Conservation (phyloP, 2,329 filamentous ascomycete species). For the Fusarium tjaetaba region DNA sequence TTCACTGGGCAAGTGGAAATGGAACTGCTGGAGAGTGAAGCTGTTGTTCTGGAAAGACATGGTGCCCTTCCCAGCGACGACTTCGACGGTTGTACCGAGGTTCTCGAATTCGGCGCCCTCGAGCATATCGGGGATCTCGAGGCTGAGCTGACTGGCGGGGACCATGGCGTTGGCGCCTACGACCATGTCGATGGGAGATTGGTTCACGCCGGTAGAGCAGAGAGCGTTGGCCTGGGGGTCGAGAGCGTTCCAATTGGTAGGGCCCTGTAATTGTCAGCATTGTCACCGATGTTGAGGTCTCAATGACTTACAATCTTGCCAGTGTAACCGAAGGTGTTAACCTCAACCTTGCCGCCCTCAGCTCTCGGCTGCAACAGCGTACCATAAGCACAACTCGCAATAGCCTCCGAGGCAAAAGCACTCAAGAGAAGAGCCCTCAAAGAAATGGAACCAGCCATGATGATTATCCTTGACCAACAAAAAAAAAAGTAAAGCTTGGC, state of each 20-base stretch:
- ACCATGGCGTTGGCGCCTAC: constrained; percentile 40
- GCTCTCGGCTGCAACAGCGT: constrained; percentile 49
- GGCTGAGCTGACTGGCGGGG: constrained; percentile 46
- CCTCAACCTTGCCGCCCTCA: constrained; percentile 44
- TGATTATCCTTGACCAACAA: background rate
- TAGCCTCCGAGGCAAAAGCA: constrained; percentile 20
- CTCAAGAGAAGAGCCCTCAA: constrained; percentile 16
- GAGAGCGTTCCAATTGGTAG: constrained; percentile 62
- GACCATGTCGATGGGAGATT: constrained; percentile 66
- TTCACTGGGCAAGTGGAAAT: constrained; percentile 70
- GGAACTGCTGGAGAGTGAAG: constrained; percentile 64
- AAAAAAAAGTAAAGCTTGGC: background rate
- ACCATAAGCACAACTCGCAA: constrained; percentile 54
- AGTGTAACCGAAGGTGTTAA: constrained; percentile 50
- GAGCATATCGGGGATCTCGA: constrained; percentile 50
- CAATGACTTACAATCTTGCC: background rate
- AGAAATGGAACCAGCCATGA: constrained; percentile 26
- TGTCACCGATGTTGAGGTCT: too few relatives aligned
- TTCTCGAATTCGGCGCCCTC: constrained; percentile 59
- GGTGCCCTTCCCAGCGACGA: constrained; percentile 52
- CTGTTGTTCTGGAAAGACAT: constrained; percentile 53
- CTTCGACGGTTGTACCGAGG: constrained; percentile 62
- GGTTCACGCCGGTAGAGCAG: constrained; percentile 59
- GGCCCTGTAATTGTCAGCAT: constrained; percentile 47
- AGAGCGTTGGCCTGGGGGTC: constrained; percentile 52